A percentile compares a stretch with the other conserved stretches of the same genome.
phyloP scores from a whole-genome alignment of 1,284 basidiomycete species.

The Malassezia arunalokei region DNA sequence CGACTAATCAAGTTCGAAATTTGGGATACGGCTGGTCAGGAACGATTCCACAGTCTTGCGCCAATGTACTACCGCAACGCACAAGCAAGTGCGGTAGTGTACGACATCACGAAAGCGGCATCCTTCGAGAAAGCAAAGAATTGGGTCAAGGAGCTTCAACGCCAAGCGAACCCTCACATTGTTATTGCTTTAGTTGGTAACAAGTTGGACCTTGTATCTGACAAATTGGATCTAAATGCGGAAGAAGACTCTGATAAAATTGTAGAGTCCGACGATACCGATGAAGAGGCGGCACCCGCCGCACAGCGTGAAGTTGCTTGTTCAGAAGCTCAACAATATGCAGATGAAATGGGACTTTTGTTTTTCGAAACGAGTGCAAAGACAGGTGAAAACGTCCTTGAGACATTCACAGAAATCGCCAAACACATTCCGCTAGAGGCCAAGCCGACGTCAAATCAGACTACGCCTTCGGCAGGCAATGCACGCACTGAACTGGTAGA shows the following conservation, averaged over 20 bases:
- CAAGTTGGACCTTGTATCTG: slow-evolving; percentile 69
- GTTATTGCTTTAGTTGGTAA: slow-evolving; percentile 57
- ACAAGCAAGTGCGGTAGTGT: slow-evolving; percentile 93
- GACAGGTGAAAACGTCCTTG: slow-evolving; percentile 89
- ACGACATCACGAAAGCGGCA: slow-evolving; percentile 72
- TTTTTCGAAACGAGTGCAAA: slow-evolving; percentile 99
- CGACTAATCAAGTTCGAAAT: slow-evolving; percentile 80
- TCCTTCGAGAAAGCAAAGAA: slow-evolving; percentile 98
- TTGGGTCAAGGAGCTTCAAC: slow-evolving; percentile 98
- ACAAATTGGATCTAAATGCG: slow-evolving; percentile 48
- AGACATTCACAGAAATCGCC: slow-evolving; percentile 77
- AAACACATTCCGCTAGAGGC: slow-evolving; percentile 13
- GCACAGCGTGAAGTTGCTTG: slow-evolving; percentile 30
- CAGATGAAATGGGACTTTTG: slow-evolving; percentile 75
- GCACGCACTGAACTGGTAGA: slow-evolving; percentile 10
- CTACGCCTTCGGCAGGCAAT: neutral
- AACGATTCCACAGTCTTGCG: slow-evolving; percentile 82
- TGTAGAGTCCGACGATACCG: slow-evolving; percentile 49
- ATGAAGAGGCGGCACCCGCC: slow-evolving; percentile 14
- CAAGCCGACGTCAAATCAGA: neutral
- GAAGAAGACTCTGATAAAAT: slow-evolving; percentile 25
- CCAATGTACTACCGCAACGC: slow-evolving; percentile 99
- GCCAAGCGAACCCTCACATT: slow-evolving; percentile 97
- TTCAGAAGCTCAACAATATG: slow-evolving; percentile 92
- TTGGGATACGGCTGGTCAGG: slow-evolving; percentile 90